Evolutionary conservation across 495 filamentous ascomycete species (phyloP), one percentile per base, ranked within the genome.

Genomic region (Choiromyces venosus): DNA sequence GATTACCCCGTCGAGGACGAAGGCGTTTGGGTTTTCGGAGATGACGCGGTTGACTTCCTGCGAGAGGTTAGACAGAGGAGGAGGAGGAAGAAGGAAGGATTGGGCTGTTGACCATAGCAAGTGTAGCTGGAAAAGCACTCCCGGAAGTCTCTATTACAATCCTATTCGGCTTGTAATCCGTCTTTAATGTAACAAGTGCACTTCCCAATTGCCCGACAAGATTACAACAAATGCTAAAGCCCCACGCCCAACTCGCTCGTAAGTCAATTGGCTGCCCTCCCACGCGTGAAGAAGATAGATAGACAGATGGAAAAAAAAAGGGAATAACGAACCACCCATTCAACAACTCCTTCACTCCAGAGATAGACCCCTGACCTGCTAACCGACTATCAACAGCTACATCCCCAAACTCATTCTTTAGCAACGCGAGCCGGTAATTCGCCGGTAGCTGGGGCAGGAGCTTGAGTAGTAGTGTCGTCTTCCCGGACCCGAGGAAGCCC

Each of bases 341-440:
- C 29, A 98, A 89, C 4, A 99, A 85, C 81, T 99, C 95, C 78
- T 89, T 89, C 25, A 96, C 93, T 70, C 93, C 94, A n/a, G 91
- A 88, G 78, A 99, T 93, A 42, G 93, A 89, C 71, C 87, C 85
- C 4, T 91, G 89, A 0, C 91, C 86, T 64, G 95, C 93, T 25
- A 98, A 88, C 82, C 96, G 92, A 14, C 91, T 93, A 86, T 98
- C 95, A 82, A 98, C 86, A 37, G 93, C 93, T 25, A 99, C 82
- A 82, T 98, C 94, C 80, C 95, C 95, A 82, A 97, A 97, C 84
- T 99, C 95, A 83, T 99, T 99, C 83, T 99, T 99, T 33, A 99
- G 86, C 33, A 99, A 89, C n/a, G 94, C 94, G 69, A 99, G 88
- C 4, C 88, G 88, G 87, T 97, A 97, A 74, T 81, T 82, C 65